Base-by-base conservation (phyloP, 2,329 filamentous ascomycete species). In the Emericellopsis cladophorae region DNA sequence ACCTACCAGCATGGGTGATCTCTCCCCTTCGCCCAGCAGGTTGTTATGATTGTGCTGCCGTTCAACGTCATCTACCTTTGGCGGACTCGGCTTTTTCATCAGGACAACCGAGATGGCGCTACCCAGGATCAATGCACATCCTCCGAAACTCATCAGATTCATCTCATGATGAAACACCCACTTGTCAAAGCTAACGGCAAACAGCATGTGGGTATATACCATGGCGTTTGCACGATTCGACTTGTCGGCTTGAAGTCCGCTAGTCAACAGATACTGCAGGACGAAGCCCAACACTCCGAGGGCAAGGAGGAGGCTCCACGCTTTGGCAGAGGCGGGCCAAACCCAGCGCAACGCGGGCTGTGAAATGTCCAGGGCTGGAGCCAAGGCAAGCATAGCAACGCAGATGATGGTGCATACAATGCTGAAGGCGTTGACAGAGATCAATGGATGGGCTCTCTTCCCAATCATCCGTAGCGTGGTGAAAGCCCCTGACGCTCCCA, bases 261-360 rank as follows among this genome's bases (percentile, higher is more conserved):
- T 73, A 1, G 88, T 92, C 15, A 93, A 65, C n/a, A 93, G 68
- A 49, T 87, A 87, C 70, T 95, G 89, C 74, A 90, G 83, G 18
- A 82, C 57, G 54, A 95, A 90, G 1, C 89, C 89, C 47, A 81
- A 81, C 0, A 76, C 53, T 0, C 84, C 85, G 4, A 94, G 64
- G 31, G 80, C 73, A 1, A 79, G 41, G 14, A 95, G 62, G 32
- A 88, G 68, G 0, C 63, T 56, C 81, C 84, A 90, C 54, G 89
- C 66, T 40, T 59, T 61, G 33, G 51, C 11, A 22, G 64, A 55
- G 4, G 57, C 49, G 2, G 67, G 64, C 23, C 67, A 51, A 2
- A 56, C 59, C 48, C 73, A 65, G 18, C 55, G 58, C 49, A 75
- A 48, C 8, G 50, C 61, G 5, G 69, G 71, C 46, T 72, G 67